A percentile compares a stretch with the other conserved stretches of the same genome.
These are phyloP conservation scores for Quaeritorhiza haematococci DNA, from an alignment of 371 early-diverging fungal genomes.

Conservation along the genomic window DNA sequence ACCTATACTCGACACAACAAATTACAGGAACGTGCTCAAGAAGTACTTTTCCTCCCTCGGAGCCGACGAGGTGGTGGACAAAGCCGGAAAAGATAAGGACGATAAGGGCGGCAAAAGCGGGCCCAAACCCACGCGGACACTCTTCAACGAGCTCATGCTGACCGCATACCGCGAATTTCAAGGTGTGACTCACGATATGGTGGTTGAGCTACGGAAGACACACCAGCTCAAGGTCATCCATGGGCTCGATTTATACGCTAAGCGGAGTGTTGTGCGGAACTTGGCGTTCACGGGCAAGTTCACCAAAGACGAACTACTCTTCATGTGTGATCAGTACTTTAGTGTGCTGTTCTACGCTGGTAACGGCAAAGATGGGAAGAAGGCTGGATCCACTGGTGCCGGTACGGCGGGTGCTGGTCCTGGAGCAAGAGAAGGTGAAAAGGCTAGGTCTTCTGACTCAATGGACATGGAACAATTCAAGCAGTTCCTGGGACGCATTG, in stretches of 20 bases:
- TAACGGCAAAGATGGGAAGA: too few relatives aligned
- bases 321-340: constrained; percentile 85
- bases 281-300: constrained; percentile 68
- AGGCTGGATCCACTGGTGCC: not conserved
- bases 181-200: constrained; percentile 66
- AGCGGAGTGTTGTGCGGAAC: constrained; percentile 80
- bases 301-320: constrained; percentile 75
- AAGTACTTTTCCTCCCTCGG: constrained; percentile 35
- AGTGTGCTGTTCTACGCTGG: constrained; percentile 77
- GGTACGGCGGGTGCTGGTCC: too few relatives aligned
- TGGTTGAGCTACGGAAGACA: constrained; percentile 79
- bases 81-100: not conserved
- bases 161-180: constrained; percentile 91
- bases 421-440: constrained; percentile 35
- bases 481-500: constrained; percentile 44
- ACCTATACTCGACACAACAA: not conserved
- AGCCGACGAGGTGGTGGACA: constrained; percentile 22
- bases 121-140: constrained; percentile 27
- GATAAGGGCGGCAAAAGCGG: constrained; percentile 4
- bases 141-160: constrained; percentile 86
- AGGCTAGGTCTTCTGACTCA: constrained; percentile 16
- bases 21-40: constrained; percentile 34
- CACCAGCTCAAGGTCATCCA: constrained; percentile 93
- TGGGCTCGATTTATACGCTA: constrained; percentile 88
- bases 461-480: constrained; percentile 65